Conservation (phyloP, 2,329 filamentous ascomycete species). For the Apiospora marii region DNA sequence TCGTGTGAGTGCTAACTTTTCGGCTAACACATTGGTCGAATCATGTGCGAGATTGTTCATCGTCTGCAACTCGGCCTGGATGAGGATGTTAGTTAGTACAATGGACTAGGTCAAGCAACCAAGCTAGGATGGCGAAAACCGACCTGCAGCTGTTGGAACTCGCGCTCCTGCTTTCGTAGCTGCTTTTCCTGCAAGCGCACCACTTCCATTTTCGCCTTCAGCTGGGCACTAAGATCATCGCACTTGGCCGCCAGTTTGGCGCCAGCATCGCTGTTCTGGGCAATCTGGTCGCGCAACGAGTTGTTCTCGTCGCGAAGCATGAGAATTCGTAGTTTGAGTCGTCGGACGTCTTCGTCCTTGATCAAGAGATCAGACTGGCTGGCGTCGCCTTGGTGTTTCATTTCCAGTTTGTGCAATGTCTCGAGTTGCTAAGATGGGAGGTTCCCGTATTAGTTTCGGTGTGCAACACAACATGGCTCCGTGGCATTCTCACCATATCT, state of each 20-base stretch:
- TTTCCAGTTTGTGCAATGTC: slow-evolving; percentile 66
- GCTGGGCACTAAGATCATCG: slow-evolving; percentile 49
- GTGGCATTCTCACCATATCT: slow-evolving; percentile 44
- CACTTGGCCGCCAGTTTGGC: slow-evolving; percentile 47
- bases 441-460: neutral
- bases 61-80: slow-evolving; percentile 74
- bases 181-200: slow-evolving; percentile 55
- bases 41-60: slow-evolving; percentile 73
- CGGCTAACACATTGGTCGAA: slow-evolving; percentile 71
- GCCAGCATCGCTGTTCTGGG: slow-evolving; percentile 44
- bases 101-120: neutral
- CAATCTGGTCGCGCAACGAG: slow-evolving; percentile 68
- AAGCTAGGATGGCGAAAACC: neutral
- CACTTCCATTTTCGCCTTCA: slow-evolving; percentile 53
- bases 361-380: slow-evolving; percentile 72
- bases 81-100: slow-evolving; percentile 5
- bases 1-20: slow-evolving; percentile 61
- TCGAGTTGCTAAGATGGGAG: slow-evolving; percentile 41
- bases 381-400: slow-evolving; percentile 71
- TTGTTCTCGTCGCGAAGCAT: slow-evolving; percentile 80
- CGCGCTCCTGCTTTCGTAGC: slow-evolving; percentile 56
- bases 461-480: neutral
- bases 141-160: slow-evolving; percentile 59
- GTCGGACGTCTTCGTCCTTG: slow-evolving; percentile 78
- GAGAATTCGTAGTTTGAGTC: slow-evolving; percentile 72